phyloP scores from a whole-genome alignment of 768 basidiomycete genomes.

The Serpula lacrymans region DNA sequence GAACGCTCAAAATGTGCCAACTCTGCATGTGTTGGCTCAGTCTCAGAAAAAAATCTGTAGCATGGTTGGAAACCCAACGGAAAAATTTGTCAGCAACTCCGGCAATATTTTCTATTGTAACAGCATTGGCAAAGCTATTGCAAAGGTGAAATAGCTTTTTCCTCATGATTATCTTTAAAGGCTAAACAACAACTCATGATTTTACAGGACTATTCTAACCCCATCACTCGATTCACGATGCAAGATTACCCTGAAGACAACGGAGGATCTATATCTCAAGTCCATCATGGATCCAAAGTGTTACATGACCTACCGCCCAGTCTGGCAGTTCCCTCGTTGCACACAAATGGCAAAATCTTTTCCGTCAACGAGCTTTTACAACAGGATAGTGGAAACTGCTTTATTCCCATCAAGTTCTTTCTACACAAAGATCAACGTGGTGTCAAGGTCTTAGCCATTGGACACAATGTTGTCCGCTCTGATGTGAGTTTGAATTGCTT shows the following conservation, averaged over 20 bases:
- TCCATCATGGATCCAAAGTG: constrained; percentile 27
- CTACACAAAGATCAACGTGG: neutral
- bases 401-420: constrained; percentile 14
- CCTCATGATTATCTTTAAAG: no score
- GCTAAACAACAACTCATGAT: no score
- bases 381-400: constrained; percentile 1
- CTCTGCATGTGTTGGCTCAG: constrained; percentile 18
- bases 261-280: constrained; percentile 15
- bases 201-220: constrained; percentile 30
- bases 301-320: constrained; percentile 20
- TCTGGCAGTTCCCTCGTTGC: constrained; percentile 22
- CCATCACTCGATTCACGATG: constrained; percentile 16
- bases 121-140: constrained; percentile 12
- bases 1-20: constrained; percentile 25
- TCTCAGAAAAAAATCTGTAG: constrained; percentile 11
- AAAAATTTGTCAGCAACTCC: constrained; percentile 12
- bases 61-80: constrained; percentile 20
- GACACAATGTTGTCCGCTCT: constrained; percentile 7
- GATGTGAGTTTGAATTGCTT: neutral
- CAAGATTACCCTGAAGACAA: constrained; percentile 26
- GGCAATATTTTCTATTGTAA: constrained; percentile 30
- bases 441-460: constrained; percentile 2
- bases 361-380: constrained; percentile 22
- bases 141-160: constrained; percentile 19
- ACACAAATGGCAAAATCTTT: constrained; percentile 10